phyloP scores from a whole-genome alignment of 2,329 filamentous ascomycete genomes.

The Venturia effusa region DNA sequence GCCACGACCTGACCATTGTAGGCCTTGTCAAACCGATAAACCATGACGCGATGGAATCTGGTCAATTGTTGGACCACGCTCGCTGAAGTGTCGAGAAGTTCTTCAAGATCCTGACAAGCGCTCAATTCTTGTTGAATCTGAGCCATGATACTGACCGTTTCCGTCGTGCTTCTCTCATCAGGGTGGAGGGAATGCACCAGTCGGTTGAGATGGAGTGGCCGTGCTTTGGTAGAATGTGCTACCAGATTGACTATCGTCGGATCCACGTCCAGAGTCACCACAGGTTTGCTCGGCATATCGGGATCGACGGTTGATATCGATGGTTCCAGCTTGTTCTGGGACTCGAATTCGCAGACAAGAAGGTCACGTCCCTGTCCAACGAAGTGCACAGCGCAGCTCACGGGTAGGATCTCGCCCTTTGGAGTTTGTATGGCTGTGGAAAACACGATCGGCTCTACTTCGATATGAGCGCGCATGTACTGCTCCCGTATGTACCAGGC shows the following conservation, averaged over 20 bases:
- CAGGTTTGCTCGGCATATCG: slow-evolving; percentile 52
- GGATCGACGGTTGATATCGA: slow-evolving; percentile 52
- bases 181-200: slow-evolving; percentile 31
- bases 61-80: slow-evolving; percentile 83
- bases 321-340: slow-evolving; percentile 62
- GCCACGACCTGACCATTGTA: slow-evolving; percentile 84
- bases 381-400: slow-evolving; percentile 83
- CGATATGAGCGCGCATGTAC: slow-evolving; percentile 61
- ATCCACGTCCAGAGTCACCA: neutral
- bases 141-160: slow-evolving; percentile 83
- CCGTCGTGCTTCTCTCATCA: slow-evolving; percentile 74
- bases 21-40: slow-evolving; percentile 75
- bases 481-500: slow-evolving; percentile 77
- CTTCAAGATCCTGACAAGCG: slow-evolving; percentile 57
- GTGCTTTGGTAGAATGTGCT: neutral
- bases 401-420: slow-evolving; percentile 46
- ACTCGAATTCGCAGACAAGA: slow-evolving; percentile 78
- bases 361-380: slow-evolving; percentile 56
- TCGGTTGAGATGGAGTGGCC: neutral
- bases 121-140: slow-evolving; percentile 82
- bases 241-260: slow-evolving; percentile 52
- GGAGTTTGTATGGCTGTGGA: slow-evolving; percentile 58
- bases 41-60: slow-evolving; percentile 84
- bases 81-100: slow-evolving; percentile 68
- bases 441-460: slow-evolving; percentile 78